Base-by-base conservation (phyloP, 2,329 filamentous ascomycete species). In the Phyllosticta citrichinensis region DNA sequence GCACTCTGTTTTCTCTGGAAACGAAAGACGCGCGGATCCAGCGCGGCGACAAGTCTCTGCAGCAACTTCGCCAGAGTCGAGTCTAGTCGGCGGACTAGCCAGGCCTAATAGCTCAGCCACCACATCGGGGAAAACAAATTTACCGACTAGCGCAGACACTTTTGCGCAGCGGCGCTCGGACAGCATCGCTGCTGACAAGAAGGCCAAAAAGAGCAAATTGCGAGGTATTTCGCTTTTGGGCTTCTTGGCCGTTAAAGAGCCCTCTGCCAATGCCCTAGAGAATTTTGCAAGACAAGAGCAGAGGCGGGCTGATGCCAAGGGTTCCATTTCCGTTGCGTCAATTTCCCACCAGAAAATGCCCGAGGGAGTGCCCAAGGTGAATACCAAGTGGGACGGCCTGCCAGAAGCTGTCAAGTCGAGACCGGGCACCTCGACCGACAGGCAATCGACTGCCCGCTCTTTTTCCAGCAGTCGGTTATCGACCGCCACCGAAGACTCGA, bases 331-430 rank as follows among this genome's bases (percentile, higher is more conserved):
- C 55, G 62, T 76, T 56, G 68, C 74, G 1, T 70, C 73, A 52
- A 69, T 77, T 1, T 75, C 77, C 5, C 66, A 71, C 5, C 73
- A 77, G 62, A 80, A 77, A 64, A 72, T 82, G 47, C 80, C 80
- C 5, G 65, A 73, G 3, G 71, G 70, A 59, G 78, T 81, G 1
- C 80, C 80, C 20, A 81, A 77, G 63, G 79, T 81, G 40, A 82
- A 81, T 63, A 77, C 77, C 27, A 81, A 79, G 68, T 82, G 80
- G 80, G 76, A 82, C 64, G 80, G 80, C 10, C 66, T 81, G 8
- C 80, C 80, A 12, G 72, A 77, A 22, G 63, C 67, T 1, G 64
- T 73, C 52, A 78, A 53, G 25, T 8, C 53, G 24, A 56, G 52
- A 55, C 30, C 8, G 20, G 27, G 52, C 19, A 53, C 11, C 6